Evolutionary conservation across 805 yeast species (phyloP).

Genomic region (Metschnikowia lunata): DNA sequence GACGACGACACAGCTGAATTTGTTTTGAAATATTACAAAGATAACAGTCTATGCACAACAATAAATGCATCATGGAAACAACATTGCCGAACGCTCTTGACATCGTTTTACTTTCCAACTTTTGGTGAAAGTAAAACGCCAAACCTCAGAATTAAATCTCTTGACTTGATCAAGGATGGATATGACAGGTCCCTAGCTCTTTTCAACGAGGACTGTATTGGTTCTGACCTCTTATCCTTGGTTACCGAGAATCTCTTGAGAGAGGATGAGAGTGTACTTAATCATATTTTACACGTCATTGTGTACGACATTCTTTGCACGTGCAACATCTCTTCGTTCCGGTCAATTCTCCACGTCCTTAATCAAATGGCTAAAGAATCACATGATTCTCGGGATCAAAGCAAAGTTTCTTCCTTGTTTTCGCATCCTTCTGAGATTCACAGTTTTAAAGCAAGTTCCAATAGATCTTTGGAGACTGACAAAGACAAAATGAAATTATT

Average conservation of each 20-base stretch:
- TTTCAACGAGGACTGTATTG: constrained; percentile 25
- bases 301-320: constrained; percentile 21
- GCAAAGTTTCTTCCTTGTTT: not conserved
- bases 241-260: constrained; percentile 26
- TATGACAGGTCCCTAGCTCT: constrained; percentile 31
- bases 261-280: constrained; percentile 29
- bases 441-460: not conserved
- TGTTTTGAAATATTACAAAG: constrained; percentile 45
- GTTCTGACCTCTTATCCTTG: constrained; percentile 30
- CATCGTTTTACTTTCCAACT: constrained; percentile 35
- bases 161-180: constrained; percentile 34
- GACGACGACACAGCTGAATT: constrained; percentile 35
- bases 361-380: not conserved
- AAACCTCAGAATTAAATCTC: constrained; percentile 26
- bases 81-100: constrained; percentile 41
- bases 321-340: constrained; percentile 1
- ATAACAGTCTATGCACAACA: constrained; percentile 51
- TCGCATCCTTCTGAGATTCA: not conserved
- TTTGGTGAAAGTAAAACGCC: constrained; percentile 13
- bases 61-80: constrained; percentile 49
- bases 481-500: no score
- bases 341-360: not conserved
- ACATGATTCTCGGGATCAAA: no score
- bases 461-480: not conserved
- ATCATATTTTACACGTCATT: constrained; percentile 23